phyloP scores from a whole-genome alignment of 805 yeast genomes.

The Saccharomyces cerevisiae region DNA sequence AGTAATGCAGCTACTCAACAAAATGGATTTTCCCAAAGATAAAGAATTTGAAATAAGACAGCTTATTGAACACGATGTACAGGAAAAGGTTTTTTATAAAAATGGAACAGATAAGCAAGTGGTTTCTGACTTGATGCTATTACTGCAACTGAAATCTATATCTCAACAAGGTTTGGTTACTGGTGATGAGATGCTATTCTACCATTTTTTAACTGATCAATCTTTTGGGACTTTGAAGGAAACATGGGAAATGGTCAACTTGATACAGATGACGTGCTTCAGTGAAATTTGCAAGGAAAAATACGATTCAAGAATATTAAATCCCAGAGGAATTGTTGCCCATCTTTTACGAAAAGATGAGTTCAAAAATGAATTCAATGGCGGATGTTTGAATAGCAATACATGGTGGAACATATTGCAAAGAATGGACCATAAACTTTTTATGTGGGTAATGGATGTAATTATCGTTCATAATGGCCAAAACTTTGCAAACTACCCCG shows the following conservation, averaged over 20 bases:
- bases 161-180: conserved; percentile 29
- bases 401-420: conserved; percentile 28
- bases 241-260: conserved; percentile 26
- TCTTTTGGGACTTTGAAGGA: conserved; percentile 11
- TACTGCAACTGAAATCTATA: conserved; percentile 31
- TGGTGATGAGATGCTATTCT: conserved; percentile 31
- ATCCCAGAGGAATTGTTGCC: conserved; percentile 29
- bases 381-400: conserved; percentile 17
- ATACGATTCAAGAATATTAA: conserved; percentile 21
- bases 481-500: conserved; percentile 28
- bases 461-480: conserved; percentile 28
- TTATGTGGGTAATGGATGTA: conserved; percentile 28
- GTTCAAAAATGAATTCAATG: conserved; percentile 23
- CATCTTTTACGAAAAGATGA: conserved; percentile 20
- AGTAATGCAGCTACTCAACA: conserved; percentile 24
- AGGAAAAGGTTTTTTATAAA: conserved; percentile 1
- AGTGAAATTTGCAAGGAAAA: conserved; percentile 18
- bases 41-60: conserved; percentile 25
- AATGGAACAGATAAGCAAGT: conserved; percentile 6
- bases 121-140: conserved; percentile 17
- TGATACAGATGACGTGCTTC: conserved; percentile 26
- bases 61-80: conserved; percentile 13
- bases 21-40: conserved; percentile 25
- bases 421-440: conserved; percentile 24
- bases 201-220: conserved; percentile 18